These are phyloP conservation scores for Sugiyamaella boreocaroliniensis DNA, from an alignment of 805 yeast species.

Conservation along the genomic window DNA sequence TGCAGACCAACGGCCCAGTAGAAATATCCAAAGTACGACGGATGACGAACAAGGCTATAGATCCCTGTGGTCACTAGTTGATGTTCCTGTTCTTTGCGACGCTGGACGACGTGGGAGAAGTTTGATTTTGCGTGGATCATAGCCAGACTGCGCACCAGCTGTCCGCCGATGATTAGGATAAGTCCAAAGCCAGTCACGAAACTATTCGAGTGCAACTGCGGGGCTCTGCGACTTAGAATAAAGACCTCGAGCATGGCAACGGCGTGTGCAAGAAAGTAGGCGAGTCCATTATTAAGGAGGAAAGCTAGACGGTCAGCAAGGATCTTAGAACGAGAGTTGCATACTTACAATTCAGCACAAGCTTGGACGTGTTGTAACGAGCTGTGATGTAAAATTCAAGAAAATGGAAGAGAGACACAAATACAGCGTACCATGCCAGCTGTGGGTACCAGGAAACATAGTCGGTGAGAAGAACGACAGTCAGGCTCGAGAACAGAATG, in stretches of 20 bases:
- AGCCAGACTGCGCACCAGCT: constrained; percentile 59
- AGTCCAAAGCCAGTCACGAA: constrained; percentile 40
- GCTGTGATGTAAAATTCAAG: constrained; percentile 81
- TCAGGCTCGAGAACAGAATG: constrained; percentile 16
- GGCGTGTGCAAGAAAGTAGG: constrained; percentile 51
- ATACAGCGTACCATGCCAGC: constrained; percentile 44
- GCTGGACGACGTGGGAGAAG: constrained; percentile 73
- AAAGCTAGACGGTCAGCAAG: constrained; percentile 35
- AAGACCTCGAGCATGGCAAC: constrained; percentile 47
- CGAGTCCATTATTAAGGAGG: constrained; percentile 55
- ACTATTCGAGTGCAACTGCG: neutral
- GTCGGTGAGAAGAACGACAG: constrained; percentile 3
- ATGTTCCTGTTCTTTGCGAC: constrained; percentile 49
- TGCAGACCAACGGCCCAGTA: constrained; percentile 93
- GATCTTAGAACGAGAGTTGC: neutral
- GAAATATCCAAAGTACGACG: constrained; percentile 85
- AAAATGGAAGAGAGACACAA: constrained; percentile 63
- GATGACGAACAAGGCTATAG: constrained; percentile 67
- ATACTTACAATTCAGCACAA: constrained; percentile 48
- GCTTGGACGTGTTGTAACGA: constrained; percentile 56
- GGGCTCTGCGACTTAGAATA: constrained; percentile 14
- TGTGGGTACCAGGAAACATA: constrained; percentile 18
- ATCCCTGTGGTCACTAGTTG: constrained; percentile 66
- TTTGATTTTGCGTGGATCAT: constrained; percentile 86
- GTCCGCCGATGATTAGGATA: constrained; percentile 50